phyloP scores from a whole-genome alignment of 208 protist species.

The Trypanosoma avium region DNA sequence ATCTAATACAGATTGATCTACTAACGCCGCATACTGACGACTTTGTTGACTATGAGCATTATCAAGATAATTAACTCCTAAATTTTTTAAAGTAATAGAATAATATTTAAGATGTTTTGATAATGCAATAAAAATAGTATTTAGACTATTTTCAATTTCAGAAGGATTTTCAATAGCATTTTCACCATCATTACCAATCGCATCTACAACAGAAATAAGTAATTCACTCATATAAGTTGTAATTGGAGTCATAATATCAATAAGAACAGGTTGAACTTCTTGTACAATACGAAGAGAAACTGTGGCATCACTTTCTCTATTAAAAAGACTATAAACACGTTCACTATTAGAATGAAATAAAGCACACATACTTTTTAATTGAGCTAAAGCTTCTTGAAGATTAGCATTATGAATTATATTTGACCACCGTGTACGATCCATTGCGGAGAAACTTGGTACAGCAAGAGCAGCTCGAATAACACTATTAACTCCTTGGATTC shows the following conservation, averaged over 20 bases:
- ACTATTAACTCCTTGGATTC: slow-evolving; percentile 51
- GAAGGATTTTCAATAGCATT: neutral
- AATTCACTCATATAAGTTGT: slow-evolving; percentile 40
- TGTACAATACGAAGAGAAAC: slow-evolving; percentile 50
- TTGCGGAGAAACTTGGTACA: slow-evolving; percentile 42
- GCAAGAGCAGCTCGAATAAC: slow-evolving; percentile 44
- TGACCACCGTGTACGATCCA: slow-evolving; percentile 32
- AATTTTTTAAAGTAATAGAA: slow-evolving; percentile 51
- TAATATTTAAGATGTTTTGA: slow-evolving; percentile 54
- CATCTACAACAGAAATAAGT: slow-evolving; percentile 35
- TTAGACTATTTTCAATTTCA: slow-evolving; percentile 21
- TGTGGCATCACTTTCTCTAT: slow-evolving; percentile 18
- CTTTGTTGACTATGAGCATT: slow-evolving; percentile 42
- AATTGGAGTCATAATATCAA: slow-evolving; percentile 55
- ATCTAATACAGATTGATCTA: slow-evolving; percentile 38
- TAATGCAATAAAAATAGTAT: slow-evolving; percentile 35
- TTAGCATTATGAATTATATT: slow-evolving; percentile 37
- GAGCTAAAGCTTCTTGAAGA: slow-evolving; percentile 67
- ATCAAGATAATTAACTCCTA: slow-evolving; percentile 71
- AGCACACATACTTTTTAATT: slow-evolving; percentile 80
- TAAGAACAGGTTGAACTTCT: slow-evolving; percentile 75
- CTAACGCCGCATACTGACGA: slow-evolving; percentile 31
- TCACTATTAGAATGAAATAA: slow-evolving; percentile 60
- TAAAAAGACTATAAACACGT: slow-evolving; percentile 38
- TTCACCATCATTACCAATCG: slow-evolving; percentile 41